phyloP scores from a whole-genome alignment of 1,284 basidiomycete genomes.

The Sanghuangporus sanghuang region DNA sequence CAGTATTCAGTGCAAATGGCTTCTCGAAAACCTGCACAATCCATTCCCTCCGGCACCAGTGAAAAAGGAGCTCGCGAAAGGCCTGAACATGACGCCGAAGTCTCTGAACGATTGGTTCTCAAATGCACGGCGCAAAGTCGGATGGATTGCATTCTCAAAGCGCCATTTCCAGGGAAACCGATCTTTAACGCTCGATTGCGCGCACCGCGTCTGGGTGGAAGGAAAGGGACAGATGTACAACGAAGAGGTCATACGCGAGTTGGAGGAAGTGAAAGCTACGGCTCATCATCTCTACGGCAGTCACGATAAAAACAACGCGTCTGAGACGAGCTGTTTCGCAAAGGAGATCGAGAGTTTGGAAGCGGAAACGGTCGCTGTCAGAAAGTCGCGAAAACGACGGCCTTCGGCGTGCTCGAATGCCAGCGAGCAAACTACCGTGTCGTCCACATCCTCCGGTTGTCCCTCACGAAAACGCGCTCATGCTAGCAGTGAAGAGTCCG shows the following conservation, averaged over 20 bases:
- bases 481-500: neutral
- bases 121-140: constrained; percentile 43
- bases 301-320: constrained; percentile 16
- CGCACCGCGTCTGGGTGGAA: constrained; percentile 33
- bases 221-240: constrained; percentile 24
- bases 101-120: constrained; percentile 46
- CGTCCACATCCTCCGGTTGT: neutral
- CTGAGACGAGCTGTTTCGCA: constrained; percentile 21
- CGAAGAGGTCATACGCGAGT: constrained; percentile 25
- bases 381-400: constrained; percentile 14
- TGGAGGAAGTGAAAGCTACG: constrained; percentile 30
- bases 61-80: constrained; percentile 27
- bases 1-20: too few species aligned
- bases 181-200: constrained; percentile 35
- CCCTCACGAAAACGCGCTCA: neutral
- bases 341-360: constrained; percentile 25
- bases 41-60: constrained; percentile 39
- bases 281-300: constrained; percentile 31
- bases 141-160: constrained; percentile 42
- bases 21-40: constrained; percentile 41
- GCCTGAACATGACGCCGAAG: constrained; percentile 23
- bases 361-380: constrained; percentile 23
- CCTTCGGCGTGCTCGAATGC: neutral
- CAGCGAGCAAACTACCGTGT: neutral
- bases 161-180: constrained; percentile 34